phyloP scores from a whole-genome alignment of 306 rosid genomes.

The Amphicarpaea edgeworthii region DNA sequence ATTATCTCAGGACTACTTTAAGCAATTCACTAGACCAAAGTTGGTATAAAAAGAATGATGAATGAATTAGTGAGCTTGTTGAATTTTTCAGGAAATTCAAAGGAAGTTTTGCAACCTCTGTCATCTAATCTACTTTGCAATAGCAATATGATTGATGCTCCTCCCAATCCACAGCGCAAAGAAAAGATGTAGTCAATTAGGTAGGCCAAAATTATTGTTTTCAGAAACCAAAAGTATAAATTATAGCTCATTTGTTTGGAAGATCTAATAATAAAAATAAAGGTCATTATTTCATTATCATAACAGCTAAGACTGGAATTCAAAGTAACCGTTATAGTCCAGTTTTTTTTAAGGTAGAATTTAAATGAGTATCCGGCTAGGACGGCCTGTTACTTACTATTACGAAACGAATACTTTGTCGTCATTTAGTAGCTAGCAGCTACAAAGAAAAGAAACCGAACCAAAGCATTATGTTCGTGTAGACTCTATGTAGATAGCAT shows the following conservation, averaged over 20 bases:
- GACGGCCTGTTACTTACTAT: slow-evolving; percentile 62
- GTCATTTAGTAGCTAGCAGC: slow-evolving; percentile 21
- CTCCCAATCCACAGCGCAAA: slow-evolving; percentile 12
- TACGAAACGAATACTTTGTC: slow-evolving; percentile 25
- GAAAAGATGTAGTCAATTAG: slow-evolving; percentile 33
- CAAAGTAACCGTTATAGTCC: slow-evolving; percentile 58
- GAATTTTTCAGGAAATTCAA: too few relatives aligned
- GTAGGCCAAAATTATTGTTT: slow-evolving; percentile 27
- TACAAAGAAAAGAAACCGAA: not conserved
- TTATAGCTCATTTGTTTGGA: slow-evolving; percentile 4
- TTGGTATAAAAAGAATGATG: slow-evolving; percentile 30
- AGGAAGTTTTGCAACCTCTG: slow-evolving; percentile 15
- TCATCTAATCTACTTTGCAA: slow-evolving; percentile 23
- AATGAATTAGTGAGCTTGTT: not conserved
- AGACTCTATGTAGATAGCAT: slow-evolving; percentile 28
- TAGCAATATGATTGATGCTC: slow-evolving; percentile 33
- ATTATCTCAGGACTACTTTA: slow-evolving; percentile 49
- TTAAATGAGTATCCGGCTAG: slow-evolving; percentile 57
- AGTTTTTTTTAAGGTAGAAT: slow-evolving; percentile 26
- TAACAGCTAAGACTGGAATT: slow-evolving; percentile 29
- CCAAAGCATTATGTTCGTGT: slow-evolving; percentile 29
- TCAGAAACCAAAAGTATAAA: slow-evolving; percentile 7
- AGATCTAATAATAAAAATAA: not conserved
- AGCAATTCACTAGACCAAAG: slow-evolving; percentile 62
- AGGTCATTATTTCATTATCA: slow-evolving; percentile 4